These are phyloP conservation scores for Xylariaceae sp. DNA, from an alignment of 2,329 filamentous ascomycete species.

Conservation along the genomic window DNA sequence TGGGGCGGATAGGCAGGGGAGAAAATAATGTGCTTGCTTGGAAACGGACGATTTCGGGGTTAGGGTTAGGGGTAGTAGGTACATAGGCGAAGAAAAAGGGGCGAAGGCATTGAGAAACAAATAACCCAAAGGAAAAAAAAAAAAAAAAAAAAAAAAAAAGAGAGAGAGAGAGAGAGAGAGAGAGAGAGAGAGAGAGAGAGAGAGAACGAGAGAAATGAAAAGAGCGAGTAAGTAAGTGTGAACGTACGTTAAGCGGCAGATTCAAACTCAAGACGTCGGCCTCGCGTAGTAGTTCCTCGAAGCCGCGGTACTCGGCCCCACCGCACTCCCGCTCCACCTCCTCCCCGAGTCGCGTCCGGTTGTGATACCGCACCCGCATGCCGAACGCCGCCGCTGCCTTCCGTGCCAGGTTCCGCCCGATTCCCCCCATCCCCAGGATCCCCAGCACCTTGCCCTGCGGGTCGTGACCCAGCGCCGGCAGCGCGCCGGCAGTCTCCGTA, in stretches of 20 bases:
- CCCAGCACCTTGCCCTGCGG: conserved; percentile 78
- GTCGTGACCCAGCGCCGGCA: conserved; percentile 64
- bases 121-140: too few species aligned
- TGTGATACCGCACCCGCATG: conserved; percentile 76
- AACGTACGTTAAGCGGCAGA: conserved; percentile 75
- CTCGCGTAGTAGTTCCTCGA: conserved; percentile 69
- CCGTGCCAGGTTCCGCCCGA: conserved; percentile 72
- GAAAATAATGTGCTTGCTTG: too few species aligned
- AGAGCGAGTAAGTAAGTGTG: background rate
- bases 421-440: conserved; percentile 85
- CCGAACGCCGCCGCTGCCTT: conserved; percentile 77
- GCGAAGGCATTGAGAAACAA: too few species aligned
- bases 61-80: too few species aligned
- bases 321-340: conserved; percentile 56
- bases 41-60: too few species aligned
- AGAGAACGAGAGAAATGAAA: background rate
- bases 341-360: conserved; percentile 62
- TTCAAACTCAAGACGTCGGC: conserved; percentile 83
- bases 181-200: background rate
- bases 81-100: too few species aligned
- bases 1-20: too few species aligned
- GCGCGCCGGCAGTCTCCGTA: conserved; percentile 56
- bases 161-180: too few species aligned
- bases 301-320: conserved; percentile 66
- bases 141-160: too few species aligned